Evolutionary conservation across 441 rosid genomes (phyloP).

Genomic region (Hypseocharis bilobata): DNA sequence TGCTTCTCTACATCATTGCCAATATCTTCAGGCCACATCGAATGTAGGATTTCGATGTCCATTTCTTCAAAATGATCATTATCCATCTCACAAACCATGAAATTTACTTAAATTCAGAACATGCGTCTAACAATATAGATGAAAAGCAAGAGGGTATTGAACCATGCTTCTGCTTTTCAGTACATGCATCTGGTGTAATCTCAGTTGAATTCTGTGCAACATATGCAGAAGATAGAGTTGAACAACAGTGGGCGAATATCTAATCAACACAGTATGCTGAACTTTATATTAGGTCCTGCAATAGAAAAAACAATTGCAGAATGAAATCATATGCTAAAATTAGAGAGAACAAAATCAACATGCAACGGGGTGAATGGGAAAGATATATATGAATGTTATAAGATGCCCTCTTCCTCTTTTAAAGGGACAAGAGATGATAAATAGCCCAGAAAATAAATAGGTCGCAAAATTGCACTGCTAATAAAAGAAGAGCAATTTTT

Average conservation of each 20-base stretch:
- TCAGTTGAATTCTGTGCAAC: background rate
- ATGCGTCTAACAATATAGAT: constrained; percentile 17
- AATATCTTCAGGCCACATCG: constrained; percentile 97
- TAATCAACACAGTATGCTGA: too few species aligned
- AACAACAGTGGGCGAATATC: background rate
- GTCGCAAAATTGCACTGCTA: too few species aligned
- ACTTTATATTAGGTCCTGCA: too few species aligned
- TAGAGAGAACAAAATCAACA: too few species aligned
- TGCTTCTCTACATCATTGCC: constrained; percentile 63
- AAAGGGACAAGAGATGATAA: too few species aligned
- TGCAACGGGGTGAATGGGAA: too few species aligned
- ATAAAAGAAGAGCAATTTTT: too few species aligned
- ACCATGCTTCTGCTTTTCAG: constrained; percentile 16
- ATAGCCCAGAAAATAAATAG: too few species aligned
- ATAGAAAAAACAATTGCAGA: too few species aligned
- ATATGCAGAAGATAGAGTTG: background rate
- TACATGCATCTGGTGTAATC: background rate
- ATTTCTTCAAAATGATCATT: constrained; percentile 58
- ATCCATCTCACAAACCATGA: constrained; percentile 54
- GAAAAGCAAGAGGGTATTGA: constrained; percentile 11
- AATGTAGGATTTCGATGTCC: constrained; percentile 72
- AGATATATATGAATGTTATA: too few species aligned
- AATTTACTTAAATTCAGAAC: constrained; percentile 21
- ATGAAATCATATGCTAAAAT: too few species aligned
- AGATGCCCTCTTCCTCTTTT: too few species aligned